A percentile compares a stretch with the other conserved stretches of the same genome.
phyloP scores from a whole-genome alignment of 164 flowering plant species.

The Houttuynia cordata region DNA sequence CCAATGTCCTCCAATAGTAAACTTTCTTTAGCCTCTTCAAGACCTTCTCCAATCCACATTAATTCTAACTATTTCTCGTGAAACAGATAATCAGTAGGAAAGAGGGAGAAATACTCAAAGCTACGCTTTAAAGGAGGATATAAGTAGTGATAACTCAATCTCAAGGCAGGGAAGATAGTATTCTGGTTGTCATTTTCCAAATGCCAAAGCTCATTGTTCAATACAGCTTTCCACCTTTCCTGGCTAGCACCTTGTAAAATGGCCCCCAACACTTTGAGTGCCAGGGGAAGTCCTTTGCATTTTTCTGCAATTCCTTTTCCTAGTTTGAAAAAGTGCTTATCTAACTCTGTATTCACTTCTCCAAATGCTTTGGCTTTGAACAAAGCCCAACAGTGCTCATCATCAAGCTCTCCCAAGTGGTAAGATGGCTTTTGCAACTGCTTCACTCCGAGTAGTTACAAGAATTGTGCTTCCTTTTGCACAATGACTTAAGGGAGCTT shows the following conservation, averaged over 20 bases:
- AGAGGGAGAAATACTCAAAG: constrained; percentile 10
- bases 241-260: no score
- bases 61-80: constrained; percentile 5
- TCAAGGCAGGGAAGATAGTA: background rate
- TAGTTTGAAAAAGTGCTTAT: background rate
- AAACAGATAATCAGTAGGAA: constrained; percentile 10
- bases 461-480: constrained; percentile 6
- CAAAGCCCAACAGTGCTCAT: no score
- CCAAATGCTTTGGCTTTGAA: no score
- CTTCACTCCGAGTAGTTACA: constrained; percentile 2
- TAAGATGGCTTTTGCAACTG: background rate
- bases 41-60: constrained; percentile 16
- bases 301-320: constrained; percentile 3
- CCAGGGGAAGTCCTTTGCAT: constrained; percentile 18
- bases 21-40: background rate
- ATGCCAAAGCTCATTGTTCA: constrained; percentile 13
- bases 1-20: background rate
- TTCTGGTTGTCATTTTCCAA: constrained; percentile 1
- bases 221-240: no score
- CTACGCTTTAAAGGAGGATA: no score
- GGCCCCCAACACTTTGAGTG: no score
- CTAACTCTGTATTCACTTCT: no score
- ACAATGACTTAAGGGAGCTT: no score
- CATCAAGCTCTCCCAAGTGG: background rate
- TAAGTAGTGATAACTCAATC: no score